A percentile compares a stretch with the other conserved stretches of the same genome.
Evolutionary conservation across 306 rosid species (phyloP).

Genomic region (Prunus dulcis): DNA sequence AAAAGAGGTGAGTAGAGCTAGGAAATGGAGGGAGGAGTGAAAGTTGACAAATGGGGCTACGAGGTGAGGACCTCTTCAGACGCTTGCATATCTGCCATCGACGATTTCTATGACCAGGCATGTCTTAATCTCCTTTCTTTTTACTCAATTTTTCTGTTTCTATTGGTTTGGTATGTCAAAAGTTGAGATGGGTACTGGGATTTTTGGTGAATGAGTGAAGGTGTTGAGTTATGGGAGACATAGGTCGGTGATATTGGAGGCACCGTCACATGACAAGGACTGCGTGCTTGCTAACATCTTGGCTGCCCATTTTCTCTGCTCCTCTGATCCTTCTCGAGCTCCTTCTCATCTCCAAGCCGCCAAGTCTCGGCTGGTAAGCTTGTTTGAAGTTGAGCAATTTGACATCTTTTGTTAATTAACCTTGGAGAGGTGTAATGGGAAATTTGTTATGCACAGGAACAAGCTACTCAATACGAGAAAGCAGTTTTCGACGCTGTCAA

Average conservation of each 20-base stretch:
- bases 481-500: conserved; percentile 55
- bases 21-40: conserved; percentile 48
- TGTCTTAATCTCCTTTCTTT: background rate
- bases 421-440: background rate
- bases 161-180: background rate
- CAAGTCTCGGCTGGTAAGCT: conserved; percentile 52
- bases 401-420: too few species aligned
- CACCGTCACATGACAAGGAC: conserved; percentile 50
- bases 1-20: background rate
- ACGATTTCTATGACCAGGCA: conserved; percentile 73
- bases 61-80: conserved; percentile 65
- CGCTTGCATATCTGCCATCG: conserved; percentile 67
- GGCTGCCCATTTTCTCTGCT: conserved; percentile 52
- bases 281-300: conserved; percentile 83
- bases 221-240: conserved; percentile 68
- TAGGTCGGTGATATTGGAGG: conserved; percentile 73
- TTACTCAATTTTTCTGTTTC: background rate
- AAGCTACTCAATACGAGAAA: conserved; percentile 78
- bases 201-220: conserved; percentile 35
- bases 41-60: conserved; percentile 65
- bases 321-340: conserved; percentile 55
- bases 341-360: conserved; percentile 51
- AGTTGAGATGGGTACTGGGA: conserved; percentile 24
- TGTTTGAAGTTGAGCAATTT: background rate
- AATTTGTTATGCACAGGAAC: conserved; percentile 41